Base-by-base conservation (phyloP, 2,329 filamentous ascomycete genomes). In the Cercospora sp. region DNA sequence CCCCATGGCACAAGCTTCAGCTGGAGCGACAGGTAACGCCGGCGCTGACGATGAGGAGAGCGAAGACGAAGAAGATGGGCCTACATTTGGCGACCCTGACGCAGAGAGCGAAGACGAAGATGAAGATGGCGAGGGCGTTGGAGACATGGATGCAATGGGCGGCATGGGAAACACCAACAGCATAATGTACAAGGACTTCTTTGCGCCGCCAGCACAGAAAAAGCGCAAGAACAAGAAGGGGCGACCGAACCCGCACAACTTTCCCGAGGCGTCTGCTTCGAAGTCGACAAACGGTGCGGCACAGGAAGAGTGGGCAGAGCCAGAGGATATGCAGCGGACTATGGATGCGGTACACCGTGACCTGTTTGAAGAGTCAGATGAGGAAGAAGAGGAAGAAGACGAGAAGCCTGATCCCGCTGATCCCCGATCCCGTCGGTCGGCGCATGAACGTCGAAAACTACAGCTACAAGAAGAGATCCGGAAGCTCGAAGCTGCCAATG, bases 151-250 rank as follows among this genome's bases (percentile, higher is more conserved):
- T 62, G 81, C 75, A 37, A 74, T 85, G 45, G 85, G 86, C 61
- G 87, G 86, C 59, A 82, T 85, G 71, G 83, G 85, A 70, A 96
- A 97, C 75, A 93, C 94, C 61, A 97, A 97, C 77, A 90, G 94
- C 70, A 85, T 97, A 75, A 93, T 90, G 81, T 98, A 97, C 80
- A 89, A 90, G 69, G 93, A 98, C 79, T 98, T 97, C 82, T 98
- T 97, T 76, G 93, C 91, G 2, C 92, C 92, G 9, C 94, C 94
- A 10, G 86, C 90, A 21, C 88, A 87, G 74, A 96, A 95, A 80
- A 84, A 82, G 70, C 85, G 85, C 66, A 77, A 77, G 64, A 87
- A 85, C 68, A 85, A 84, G 72, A 82, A 82, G 65, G 84, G 85
- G 45, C 81, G 87, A 18, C 86, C 85, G 0, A 87, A 88, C 73